Percentiles rank a stretch among this genome's conserved stretches.
These are phyloP conservation scores for Symbiodinium pilosum DNA, from an alignment of 73 alveolate genomes.

Conservation along the genomic window DNA sequence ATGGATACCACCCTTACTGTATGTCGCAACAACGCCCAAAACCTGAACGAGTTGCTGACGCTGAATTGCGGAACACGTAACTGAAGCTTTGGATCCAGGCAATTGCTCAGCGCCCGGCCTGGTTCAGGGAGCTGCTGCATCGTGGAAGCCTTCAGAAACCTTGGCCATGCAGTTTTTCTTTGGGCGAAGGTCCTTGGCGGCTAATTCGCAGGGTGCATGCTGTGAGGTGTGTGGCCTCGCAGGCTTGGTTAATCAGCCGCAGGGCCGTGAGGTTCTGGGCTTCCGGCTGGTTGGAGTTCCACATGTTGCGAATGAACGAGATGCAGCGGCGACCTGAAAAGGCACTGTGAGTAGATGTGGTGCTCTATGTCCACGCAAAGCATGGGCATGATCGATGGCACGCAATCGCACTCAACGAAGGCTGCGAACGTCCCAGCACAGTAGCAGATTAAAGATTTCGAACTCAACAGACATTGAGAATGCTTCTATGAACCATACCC, in stretches of 20 bases:
- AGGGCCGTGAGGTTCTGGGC: not conserved
- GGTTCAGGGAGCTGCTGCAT: not conserved
- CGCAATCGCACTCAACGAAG: not conserved
- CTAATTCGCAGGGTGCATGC: not conserved
- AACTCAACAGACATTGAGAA: not conserved
- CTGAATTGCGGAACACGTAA: no score
- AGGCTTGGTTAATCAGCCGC: not conserved
- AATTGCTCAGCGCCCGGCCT: not conserved
- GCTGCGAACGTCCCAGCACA: not conserved
- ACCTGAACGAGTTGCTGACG: no score
- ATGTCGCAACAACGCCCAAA: no score
- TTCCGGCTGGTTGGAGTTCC: not conserved
- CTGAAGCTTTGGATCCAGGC: no score
- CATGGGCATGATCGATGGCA: no score
- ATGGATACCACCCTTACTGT: no score
- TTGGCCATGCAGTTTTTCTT: not conserved
- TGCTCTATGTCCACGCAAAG: no score
- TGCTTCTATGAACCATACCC: not conserved
- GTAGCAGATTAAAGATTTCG: not conserved
- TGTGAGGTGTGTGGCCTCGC: not conserved
- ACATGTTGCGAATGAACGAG: not conserved
- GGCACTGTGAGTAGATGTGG: not conserved
- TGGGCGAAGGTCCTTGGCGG: not conserved
- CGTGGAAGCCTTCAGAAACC: constrained; percentile 6
- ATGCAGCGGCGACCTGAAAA: not conserved